Base-by-base conservation (phyloP, 2,329 filamentous ascomycete genomes). In the Cladophialophora bantiana region DNA sequence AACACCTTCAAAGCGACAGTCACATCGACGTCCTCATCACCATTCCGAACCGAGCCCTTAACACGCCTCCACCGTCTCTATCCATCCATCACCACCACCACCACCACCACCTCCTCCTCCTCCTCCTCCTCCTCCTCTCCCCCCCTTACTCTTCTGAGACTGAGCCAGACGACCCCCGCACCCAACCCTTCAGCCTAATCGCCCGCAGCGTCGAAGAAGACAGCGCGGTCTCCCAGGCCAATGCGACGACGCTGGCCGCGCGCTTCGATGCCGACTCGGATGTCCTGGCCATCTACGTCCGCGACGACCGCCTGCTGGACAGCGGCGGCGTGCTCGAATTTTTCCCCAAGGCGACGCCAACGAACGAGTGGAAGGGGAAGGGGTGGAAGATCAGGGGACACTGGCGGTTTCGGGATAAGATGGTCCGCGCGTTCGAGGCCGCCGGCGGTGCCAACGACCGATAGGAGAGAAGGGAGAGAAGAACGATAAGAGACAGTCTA, bases 311-410 rank as follows among this genome's bases (percentile, higher is more conserved):
- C 13, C 65, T 67, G 7, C 53, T 76, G 59, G 59, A 69, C 4
- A 70, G 72, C n/a, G 59, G 68, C 4, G 71, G 72, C n/a, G 64
- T 71, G n/a, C 48, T 71, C 26, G 68, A 73, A 3, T 69, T 61
- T 74, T 77, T 54, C 73, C 75, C 1, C 12, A 38, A 7, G 15
- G 36, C 20, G 32, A 18, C 20, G 66, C 57, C 18, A 67, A 61
- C 42, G 34, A 67, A 61, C 42, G 34, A 7, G 15, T 65, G 63
- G 63, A 65, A 59, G 50, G 42, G 53, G 34, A 71, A 73, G 40
- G 69, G 72, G 15, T 75, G 66, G 72, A 72, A 70, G 32, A 32
- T 48, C 15, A 40, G 38, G n/a, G 54, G 40, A 7, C 45, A 62
- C 15, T 62, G 59, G 59, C 20, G 59, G 32, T 62, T 53, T 36